Evolutionary conservation across 2,329 filamentous ascomycete species (phyloP).

Genomic region (Clonostachys rosea): DNA sequence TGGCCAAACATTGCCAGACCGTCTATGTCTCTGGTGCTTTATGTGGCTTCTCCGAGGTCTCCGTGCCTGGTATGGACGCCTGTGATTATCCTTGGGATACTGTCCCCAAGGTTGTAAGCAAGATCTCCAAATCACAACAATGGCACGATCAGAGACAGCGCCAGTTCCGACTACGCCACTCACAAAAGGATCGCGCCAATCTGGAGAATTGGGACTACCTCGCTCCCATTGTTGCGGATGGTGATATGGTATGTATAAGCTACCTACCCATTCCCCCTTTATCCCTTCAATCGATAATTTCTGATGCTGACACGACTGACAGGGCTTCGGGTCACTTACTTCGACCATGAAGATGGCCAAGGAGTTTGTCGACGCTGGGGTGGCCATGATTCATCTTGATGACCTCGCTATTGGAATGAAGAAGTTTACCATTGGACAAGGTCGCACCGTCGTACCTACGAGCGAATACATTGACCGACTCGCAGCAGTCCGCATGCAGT

Average conservation of each 20-base stretch:
- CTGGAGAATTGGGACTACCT: slow-evolving; percentile 31
- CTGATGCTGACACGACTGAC: too few species aligned
- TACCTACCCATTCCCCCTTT: too few species aligned
- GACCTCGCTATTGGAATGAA: slow-evolving; percentile 35
- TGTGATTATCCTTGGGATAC: slow-evolving; percentile 34
- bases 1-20: slow-evolving; percentile 28
- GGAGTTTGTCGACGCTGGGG: slow-evolving; percentile 31
- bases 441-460: slow-evolving; percentile 30
- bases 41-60: slow-evolving; percentile 28
- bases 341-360: slow-evolving; percentile 30
- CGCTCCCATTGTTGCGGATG: slow-evolving; percentile 31
- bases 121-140: slow-evolving; percentile 29
- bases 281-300: too few species aligned
- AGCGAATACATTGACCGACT: slow-evolving; percentile 28
- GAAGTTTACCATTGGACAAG: slow-evolving; percentile 34
- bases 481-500: slow-evolving; percentile 26
- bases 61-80: slow-evolving; percentile 29
- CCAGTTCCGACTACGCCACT: slow-evolving; percentile 25
- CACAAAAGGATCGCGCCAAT: slow-evolving; percentile 16
- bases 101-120: slow-evolving; percentile 30
- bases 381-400: slow-evolving; percentile 35
- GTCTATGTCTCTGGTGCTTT: slow-evolving; percentile 33
- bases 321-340: slow-evolving; percentile 32
- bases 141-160: slow-evolving; percentile 33
- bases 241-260: slow-evolving; percentile 18